A percentile compares a stretch with the other conserved stretches of the same genome.
These are phyloP conservation scores for Gentiana straminea DNA, from an alignment of 257 asterid species.

Conservation along the genomic window DNA sequence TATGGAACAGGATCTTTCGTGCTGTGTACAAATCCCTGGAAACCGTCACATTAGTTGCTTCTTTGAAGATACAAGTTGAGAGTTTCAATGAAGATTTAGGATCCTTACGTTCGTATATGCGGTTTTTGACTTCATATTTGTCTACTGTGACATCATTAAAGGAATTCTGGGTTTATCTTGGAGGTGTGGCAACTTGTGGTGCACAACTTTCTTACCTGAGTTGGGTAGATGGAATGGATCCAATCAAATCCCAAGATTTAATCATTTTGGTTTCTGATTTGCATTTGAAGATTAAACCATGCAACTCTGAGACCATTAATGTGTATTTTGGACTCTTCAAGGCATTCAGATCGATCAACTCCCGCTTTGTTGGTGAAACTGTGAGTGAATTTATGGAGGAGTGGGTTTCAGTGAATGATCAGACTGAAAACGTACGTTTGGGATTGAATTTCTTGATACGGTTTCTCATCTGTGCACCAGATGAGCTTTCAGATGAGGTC, in stretches of 20 bases:
- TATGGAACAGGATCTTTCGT: no score
- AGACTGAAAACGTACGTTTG: no score
- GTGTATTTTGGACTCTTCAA: background rate
- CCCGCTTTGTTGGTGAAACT: no score
- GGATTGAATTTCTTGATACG: background rate
- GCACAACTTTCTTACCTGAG: background rate
- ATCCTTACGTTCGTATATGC: no score
- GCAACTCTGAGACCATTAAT: background rate
- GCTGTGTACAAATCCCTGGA: no score
- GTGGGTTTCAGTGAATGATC: background rate
- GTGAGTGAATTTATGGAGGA: background rate
- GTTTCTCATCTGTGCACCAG: background rate
- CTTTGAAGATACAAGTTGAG: no score
- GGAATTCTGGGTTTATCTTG: background rate
- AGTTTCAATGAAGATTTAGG: no score
- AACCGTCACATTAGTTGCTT: no score
- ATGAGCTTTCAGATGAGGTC: background rate
- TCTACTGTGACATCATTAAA: no score
- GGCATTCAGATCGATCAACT: background rate
- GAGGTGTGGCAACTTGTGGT: background rate
- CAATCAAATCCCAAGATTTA: background rate
- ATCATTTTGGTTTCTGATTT: background rate
- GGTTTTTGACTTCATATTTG: no score
- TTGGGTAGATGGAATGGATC: background rate
- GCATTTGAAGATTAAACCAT: background rate